Percentiles rank a stretch among this genome's conserved stretches.
phyloP scores from a whole-genome alignment of 306 rosid genomes.

The Gynostemma pentaphyllum region DNA sequence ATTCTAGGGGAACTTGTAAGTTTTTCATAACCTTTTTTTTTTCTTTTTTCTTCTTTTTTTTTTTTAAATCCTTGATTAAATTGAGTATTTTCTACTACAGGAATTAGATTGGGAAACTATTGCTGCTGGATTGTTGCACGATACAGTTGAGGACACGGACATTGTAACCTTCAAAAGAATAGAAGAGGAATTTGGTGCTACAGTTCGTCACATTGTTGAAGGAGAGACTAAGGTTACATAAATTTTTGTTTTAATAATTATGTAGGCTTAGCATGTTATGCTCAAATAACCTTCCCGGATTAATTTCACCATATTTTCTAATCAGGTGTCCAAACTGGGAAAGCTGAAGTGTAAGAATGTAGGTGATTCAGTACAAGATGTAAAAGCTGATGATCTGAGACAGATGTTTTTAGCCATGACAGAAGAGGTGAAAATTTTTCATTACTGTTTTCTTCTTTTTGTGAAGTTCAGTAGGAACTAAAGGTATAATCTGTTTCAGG shows the following conservation, averaged over 20 bases:
- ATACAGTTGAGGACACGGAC: constrained; percentile 93
- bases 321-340: constrained; percentile 89
- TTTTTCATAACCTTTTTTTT: constrained; percentile 8
- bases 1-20: constrained; percentile 93
- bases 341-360: constrained; percentile 82
- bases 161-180: constrained; percentile 79
- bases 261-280: neutral
- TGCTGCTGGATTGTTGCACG: constrained; percentile 95
- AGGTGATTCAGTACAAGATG: constrained; percentile 75
- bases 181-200: constrained; percentile 88
- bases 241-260: constrained; percentile 9
- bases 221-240: constrained; percentile 90
- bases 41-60: too few relatives aligned
- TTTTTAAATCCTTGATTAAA: constrained; percentile 17
- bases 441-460: constrained; percentile 9
- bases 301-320: constrained; percentile 20
- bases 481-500: constrained; percentile 40
- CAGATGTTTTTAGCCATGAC: constrained; percentile 99
- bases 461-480: constrained; percentile 19
- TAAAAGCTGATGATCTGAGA: constrained; percentile 91
- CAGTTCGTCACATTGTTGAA: constrained; percentile 91
- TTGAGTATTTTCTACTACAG: constrained; percentile 25
- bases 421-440: constrained; percentile 63
- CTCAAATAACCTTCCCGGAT: constrained; percentile 13
- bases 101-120: constrained; percentile 98